A percentile compares a stretch with the other conserved stretches of the same genome.
phyloP scores from a whole-genome alignment of 176 grass and related monocot species.

The Hyparrhenia diplandra region DNA sequence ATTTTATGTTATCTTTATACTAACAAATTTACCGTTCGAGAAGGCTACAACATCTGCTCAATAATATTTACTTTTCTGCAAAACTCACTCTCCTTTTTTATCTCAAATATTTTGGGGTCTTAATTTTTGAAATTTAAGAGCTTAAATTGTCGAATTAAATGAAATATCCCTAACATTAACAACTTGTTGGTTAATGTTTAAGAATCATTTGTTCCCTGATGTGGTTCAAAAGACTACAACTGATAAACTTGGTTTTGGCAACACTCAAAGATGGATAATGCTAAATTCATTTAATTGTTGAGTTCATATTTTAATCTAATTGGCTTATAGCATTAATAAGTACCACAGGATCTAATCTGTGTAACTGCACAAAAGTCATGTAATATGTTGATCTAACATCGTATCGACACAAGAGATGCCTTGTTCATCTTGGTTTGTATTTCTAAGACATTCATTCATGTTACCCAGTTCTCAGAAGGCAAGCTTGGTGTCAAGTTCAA shows the following conservation, averaged over 20 bases:
- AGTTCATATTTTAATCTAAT: not conserved
- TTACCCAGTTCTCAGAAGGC: constrained; percentile 77
- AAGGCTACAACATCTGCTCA: not conserved
- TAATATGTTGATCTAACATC: not conserved
- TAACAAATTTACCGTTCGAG: not conserved
- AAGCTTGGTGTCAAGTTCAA: constrained; percentile 93
- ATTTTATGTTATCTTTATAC: not conserved
- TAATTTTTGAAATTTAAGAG: not conserved
- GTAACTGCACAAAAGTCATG: not conserved
- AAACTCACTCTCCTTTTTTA: not conserved
- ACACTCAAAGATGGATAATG: not conserved
- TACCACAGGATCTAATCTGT: not conserved
- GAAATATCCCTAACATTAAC: not conserved
- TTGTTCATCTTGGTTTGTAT: not conserved
- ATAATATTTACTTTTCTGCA: not conserved
- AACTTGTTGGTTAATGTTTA: not conserved
- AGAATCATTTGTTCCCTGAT: not conserved
- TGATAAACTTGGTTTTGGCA: constrained; percentile 2
- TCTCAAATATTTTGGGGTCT: not conserved
- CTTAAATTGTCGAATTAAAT: constrained; percentile 4
- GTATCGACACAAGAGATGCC: not conserved
- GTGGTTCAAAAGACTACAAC: not conserved
- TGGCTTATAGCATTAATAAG: not conserved
- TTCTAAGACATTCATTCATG: constrained; percentile 5
- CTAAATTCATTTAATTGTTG: not conserved